A percentile compares a stretch with the other conserved stretches of the same genome.
Conservation (phyloP, 495 filamentous ascomycete species). For the Aspergillus heteromorphus region DNA sequence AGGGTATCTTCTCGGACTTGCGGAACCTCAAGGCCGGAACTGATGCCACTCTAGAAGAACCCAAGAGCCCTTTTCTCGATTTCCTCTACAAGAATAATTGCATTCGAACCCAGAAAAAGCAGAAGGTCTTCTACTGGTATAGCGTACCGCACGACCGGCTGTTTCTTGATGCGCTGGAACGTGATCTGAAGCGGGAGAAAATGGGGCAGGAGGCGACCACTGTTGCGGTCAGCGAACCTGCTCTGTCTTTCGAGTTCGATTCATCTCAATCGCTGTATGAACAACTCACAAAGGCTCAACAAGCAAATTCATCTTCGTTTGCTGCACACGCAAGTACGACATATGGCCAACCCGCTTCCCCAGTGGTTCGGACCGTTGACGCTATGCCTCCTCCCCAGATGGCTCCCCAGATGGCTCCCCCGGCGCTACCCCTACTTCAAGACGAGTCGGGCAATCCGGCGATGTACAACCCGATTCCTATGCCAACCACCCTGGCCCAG, state of each 20-base stretch:
- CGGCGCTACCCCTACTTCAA: slow-evolving; percentile 69
- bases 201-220: slow-evolving; percentile 98
- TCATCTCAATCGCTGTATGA: slow-evolving; percentile 98
- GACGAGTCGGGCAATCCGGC: slow-evolving; percentile 75
- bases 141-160: slow-evolving; percentile 96
- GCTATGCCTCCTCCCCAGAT: slow-evolving; percentile 77
- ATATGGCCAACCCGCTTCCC: slow-evolving; percentile 76
- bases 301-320: slow-evolving; percentile 95
- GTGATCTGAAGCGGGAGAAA: slow-evolving; percentile 97
- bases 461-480: slow-evolving; percentile 62
- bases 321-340: slow-evolving; percentile 72
- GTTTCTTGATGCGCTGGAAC: slow-evolving; percentile 94
- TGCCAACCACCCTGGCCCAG: slow-evolving; percentile 56
- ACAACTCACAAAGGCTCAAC: slow-evolving; percentile 98
- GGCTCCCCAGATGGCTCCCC: slow-evolving; percentile 63
- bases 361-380: slow-evolving; percentile 85
- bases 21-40: slow-evolving; percentile 97
- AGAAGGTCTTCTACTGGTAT: slow-evolving; percentile 99
- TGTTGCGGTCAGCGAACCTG: slow-evolving; percentile 90
- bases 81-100: slow-evolving; percentile 99
- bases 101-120: slow-evolving; percentile 99
- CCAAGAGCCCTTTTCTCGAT: slow-evolving; percentile 96
- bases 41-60: slow-evolving; percentile 98
- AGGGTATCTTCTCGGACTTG: slow-evolving; percentile 98
- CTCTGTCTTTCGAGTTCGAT: slow-evolving; percentile 97